Conservation (phyloP, 164 flowering plant species). For the Umbellularia californica region DNA sequence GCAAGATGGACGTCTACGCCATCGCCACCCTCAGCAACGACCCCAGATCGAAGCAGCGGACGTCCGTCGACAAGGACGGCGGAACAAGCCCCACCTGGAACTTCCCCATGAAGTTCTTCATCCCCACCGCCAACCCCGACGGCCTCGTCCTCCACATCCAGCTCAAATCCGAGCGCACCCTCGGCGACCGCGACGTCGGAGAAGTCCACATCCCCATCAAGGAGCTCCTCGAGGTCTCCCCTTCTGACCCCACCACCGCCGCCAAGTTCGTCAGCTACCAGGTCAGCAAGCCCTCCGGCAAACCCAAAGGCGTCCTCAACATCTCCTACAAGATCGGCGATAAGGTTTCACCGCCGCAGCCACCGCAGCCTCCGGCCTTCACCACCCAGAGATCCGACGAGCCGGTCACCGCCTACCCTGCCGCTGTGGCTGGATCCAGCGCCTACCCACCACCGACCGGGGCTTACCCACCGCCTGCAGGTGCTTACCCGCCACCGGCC, state of each 20-base stretch:
- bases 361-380: slow-evolving; percentile 1
- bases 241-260: slow-evolving; percentile 12
- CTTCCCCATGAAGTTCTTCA: slow-evolving; percentile 36
- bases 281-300: slow-evolving; percentile 49
- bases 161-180: slow-evolving; percentile 33
- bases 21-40: slow-evolving; percentile 23
- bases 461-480: slow-evolving; percentile 17
- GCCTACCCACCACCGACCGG: slow-evolving; percentile 12
- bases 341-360: slow-evolving; percentile 9
- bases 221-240: slow-evolving; percentile 39
- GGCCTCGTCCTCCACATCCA: slow-evolving; percentile 27
- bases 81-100: slow-evolving; percentile 57
- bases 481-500: slow-evolving; percentile 15
- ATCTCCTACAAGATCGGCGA: slow-evolving; percentile 58
- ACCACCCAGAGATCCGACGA: slow-evolving; percentile 6
- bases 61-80: slow-evolving; percentile 32
- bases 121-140: slow-evolving; percentile 28
- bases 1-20: slow-evolving; percentile 38
- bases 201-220: slow-evolving; percentile 55
- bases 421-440: slow-evolving; percentile 15
- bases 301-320: slow-evolving; percentile 49
- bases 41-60: slow-evolving; percentile 19
- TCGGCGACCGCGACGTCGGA: slow-evolving; percentile 59
- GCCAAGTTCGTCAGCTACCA: slow-evolving; percentile 38
- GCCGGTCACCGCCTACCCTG: slow-evolving; percentile 48